Evolutionary conservation across 805 yeast species (phyloP).

Genomic region (Naumovozyma dairenensis): DNA sequence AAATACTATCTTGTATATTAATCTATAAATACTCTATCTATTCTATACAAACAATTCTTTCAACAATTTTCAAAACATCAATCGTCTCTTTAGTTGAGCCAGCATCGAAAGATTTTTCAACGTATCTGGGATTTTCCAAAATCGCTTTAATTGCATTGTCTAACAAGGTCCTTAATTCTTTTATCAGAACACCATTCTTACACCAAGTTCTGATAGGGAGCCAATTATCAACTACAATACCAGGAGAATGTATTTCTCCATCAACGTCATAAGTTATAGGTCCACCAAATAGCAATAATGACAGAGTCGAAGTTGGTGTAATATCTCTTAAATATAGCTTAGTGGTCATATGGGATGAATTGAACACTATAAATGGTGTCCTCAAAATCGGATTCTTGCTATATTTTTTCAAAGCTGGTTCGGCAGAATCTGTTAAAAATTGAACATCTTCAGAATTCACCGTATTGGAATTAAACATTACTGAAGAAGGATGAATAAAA

Average conservation of each 20-base stretch:
- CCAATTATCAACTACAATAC: conserved; percentile 83
- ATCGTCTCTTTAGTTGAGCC: conserved; percentile 21
- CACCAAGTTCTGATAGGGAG: conserved; percentile 88
- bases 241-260: conserved; percentile 56
- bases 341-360: conserved; percentile 49
- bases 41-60: no score
- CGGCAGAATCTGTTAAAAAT: conserved; percentile 11
- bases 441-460: conserved; percentile 20
- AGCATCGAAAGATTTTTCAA: no score
- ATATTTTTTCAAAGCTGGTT: conserved; percentile 13
- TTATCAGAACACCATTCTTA: conserved; percentile 78
- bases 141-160: conserved; percentile 59
- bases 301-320: conserved; percentile 68
- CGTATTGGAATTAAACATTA: conserved; percentile 44
- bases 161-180: conserved; percentile 53
- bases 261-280: conserved; percentile 46
- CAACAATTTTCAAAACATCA: conserved; percentile 34
- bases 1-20: no score
- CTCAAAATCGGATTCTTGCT: conserved; percentile 31
- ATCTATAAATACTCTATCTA: no score
- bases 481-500: conserved; percentile 80
- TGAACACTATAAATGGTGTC: conserved; percentile 55
- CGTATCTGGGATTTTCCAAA: conserved; percentile 38
- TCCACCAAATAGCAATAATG: conserved; percentile 78
- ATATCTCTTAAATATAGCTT: conserved; percentile 64